phyloP scores from a whole-genome alignment of 306 rosid genomes.

The Malus orientalis region DNA sequence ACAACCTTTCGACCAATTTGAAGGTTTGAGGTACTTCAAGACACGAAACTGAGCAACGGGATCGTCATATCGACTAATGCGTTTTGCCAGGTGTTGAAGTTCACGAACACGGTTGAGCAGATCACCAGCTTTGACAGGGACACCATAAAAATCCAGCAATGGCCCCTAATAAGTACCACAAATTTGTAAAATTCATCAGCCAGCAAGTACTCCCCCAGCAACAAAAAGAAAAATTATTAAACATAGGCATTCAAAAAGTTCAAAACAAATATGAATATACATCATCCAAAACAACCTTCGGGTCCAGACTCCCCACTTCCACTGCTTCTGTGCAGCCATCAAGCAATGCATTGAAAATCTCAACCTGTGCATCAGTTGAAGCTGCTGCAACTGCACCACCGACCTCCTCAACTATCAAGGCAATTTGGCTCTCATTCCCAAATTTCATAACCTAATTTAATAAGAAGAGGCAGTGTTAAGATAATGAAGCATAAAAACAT shows the following conservation, averaged over 20 bases:
- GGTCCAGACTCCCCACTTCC: constrained; percentile 68
- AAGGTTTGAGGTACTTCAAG: constrained; percentile 73
- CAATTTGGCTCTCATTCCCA: constrained; percentile 83
- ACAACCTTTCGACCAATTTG: constrained; percentile 99
- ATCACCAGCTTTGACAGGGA: constrained; percentile 88
- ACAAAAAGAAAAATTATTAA: neutral
- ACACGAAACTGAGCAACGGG: constrained; percentile 91
- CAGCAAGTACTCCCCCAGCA: neutral
- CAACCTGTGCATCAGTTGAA: constrained; percentile 57
- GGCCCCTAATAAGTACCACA: constrained; percentile 66
- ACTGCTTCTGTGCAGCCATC: constrained; percentile 87
- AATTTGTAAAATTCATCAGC: constrained; percentile 13
- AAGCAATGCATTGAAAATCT: constrained; percentile 70
- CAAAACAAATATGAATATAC: neutral
- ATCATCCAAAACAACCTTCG: constrained; percentile 53
- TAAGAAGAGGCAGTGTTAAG: neutral
- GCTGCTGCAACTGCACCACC: constrained; percentile 77
- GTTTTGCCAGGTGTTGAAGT: constrained; percentile 86
- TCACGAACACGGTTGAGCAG: constrained; percentile 80
- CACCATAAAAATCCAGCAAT: constrained; percentile 91
- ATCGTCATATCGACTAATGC: constrained; percentile 86
- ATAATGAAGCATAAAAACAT: neutral
- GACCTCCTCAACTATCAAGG: constrained; percentile 71
- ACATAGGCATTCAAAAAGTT: neutral
- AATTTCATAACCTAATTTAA: constrained; percentile 74